A percentile compares a stretch with the other conserved stretches of the same genome.
Conservation (phyloP, 1,284 basidiomycete species). For the Cutaneotrichosporon curvatum region DNA sequence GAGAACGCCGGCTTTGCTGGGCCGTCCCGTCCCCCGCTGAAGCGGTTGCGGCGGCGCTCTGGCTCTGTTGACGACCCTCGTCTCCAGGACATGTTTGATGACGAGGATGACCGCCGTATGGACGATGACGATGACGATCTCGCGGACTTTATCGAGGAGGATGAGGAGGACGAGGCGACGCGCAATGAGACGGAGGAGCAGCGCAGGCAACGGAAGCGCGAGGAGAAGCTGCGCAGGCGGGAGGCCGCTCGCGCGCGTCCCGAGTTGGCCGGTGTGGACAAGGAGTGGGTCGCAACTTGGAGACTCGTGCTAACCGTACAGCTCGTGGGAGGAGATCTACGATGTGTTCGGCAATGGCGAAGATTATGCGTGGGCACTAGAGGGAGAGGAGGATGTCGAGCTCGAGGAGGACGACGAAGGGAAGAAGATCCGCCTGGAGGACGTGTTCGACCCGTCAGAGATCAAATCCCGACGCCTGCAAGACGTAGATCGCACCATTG, state of each 20-base stretch:
- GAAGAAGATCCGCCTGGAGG: conserved; percentile 75
- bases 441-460: conserved; percentile 97
- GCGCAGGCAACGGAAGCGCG: conserved; percentile 64
- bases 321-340: conserved; percentile 93
- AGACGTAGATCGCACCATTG: conserved; percentile 89
- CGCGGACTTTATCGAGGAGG: conserved; percentile 86
- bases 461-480: conserved; percentile 86
- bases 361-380: conserved; percentile 92
- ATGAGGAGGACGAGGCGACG: conserved; percentile 53
- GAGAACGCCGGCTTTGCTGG: conserved; percentile 76
- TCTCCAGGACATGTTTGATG: conserved; percentile 42
- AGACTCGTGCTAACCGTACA: conserved; percentile 43
- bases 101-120: conserved; percentile 33
- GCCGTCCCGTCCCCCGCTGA: conserved; percentile 38
- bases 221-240: conserved; percentile 60
- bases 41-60: conserved; percentile 35
- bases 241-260: conserved; percentile 61
- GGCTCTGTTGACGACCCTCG: conserved; percentile 47
- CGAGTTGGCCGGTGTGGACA: conserved; percentile 77
- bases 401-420: conserved; percentile 60
- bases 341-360: conserved; percentile 96
- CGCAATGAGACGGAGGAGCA: conserved; percentile 66
- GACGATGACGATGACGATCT: conserved; percentile 52
- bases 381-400: conserved; percentile 59
- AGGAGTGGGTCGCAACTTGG: conserved; percentile 55